Conservation (phyloP, 2,329 filamentous ascomycete genomes). For the Gyromitra esculenta region DNA sequence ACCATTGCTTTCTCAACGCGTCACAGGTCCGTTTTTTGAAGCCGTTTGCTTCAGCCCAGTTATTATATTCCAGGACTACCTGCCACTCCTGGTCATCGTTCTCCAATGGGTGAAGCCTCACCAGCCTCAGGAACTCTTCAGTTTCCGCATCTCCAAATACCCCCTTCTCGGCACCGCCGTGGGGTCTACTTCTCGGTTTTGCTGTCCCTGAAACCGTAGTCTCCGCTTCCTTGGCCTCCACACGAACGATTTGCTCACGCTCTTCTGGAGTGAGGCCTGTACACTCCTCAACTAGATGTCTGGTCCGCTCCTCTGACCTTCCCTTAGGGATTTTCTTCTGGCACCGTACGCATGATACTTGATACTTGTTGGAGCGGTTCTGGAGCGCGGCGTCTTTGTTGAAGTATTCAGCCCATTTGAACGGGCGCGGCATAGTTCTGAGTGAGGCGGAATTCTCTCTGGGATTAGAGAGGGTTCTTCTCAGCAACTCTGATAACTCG, state of each 20-base stretch:
- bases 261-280: conserved; percentile 46
- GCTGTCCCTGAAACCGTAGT: conserved; percentile 28
- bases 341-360: conserved; percentile 47
- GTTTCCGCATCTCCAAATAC: conserved; percentile 31
- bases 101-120: conserved; percentile 43
- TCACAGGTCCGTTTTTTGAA: conserved; percentile 40
- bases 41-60: conserved; percentile 41
- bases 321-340: conserved; percentile 50
- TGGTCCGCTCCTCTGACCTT: conserved; percentile 46
- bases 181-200: conserved; percentile 28
- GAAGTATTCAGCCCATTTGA: conserved; percentile 52
- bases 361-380: conserved; percentile 52
- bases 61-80: conserved; percentile 43
- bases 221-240: conserved; percentile 43
- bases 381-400: conserved; percentile 49
- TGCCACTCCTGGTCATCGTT: conserved; percentile 35
- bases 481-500: conserved; percentile 2
- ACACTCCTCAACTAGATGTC: conserved; percentile 48
- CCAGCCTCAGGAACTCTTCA: conserved; percentile 37
- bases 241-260: conserved; percentile 38
- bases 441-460: not conserved
- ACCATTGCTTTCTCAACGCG: conserved; percentile 48
- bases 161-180: conserved; percentile 7
- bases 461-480: not conserved
- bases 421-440: conserved; percentile 45